Conservation (phyloP, 2,329 filamentous ascomycete species). For the Lachnellula hyalina region DNA sequence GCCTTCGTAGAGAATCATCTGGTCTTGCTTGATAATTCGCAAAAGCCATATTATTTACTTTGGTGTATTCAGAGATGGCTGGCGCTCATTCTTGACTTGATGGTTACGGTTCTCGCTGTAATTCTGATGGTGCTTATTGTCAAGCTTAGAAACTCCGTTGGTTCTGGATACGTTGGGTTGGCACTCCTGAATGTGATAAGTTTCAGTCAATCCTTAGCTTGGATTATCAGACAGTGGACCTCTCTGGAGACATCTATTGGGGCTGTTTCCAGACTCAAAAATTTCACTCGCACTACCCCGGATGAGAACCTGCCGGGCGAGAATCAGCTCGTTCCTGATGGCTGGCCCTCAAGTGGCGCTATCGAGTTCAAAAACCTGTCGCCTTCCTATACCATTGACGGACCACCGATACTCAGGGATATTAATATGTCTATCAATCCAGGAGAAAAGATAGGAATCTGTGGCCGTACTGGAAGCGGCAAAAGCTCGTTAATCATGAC, state of each 20-base stretch:
- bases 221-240: constrained; percentile 20
- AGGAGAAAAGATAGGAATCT: constrained; percentile 45
- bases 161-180: constrained; percentile 24
- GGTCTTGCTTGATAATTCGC: constrained; percentile 46
- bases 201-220: constrained; percentile 19
- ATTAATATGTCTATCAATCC: constrained; percentile 5
- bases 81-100: constrained; percentile 33
- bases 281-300: constrained; percentile 9
- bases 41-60: constrained; percentile 53
- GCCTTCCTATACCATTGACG: neutral
- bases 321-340: neutral
- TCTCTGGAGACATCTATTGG: constrained; percentile 22
- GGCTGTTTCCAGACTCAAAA: constrained; percentile 17
- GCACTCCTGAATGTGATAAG: constrained; percentile 26
- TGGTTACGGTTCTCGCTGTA: constrained; percentile 26
- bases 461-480: constrained; percentile 35
- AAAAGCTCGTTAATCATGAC: constrained; percentile 34
- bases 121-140: constrained; percentile 31
- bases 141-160: constrained; percentile 19
- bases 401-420: neutral
- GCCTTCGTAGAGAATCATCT: constrained; percentile 40
- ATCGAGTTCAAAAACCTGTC: neutral
- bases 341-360: neutral
- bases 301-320: constrained; percentile 12
- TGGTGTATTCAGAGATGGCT: constrained; percentile 55